phyloP scores from a whole-genome alignment of 2,329 filamentous ascomycete species.

The Helotiales sp. region DNA sequence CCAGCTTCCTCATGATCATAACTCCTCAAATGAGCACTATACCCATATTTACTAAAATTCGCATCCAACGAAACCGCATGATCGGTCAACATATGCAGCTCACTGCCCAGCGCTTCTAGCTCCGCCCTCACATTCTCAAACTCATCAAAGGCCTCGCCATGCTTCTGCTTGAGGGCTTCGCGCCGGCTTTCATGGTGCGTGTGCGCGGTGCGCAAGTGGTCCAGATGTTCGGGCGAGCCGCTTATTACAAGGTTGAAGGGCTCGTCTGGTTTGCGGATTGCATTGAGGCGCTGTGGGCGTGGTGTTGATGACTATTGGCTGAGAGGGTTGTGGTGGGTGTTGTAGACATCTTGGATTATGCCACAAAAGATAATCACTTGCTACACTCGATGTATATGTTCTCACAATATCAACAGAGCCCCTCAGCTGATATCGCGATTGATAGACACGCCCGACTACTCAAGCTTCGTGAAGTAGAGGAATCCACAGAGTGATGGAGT shows the following conservation, averaged over 20 bases:
- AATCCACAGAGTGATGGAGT: neutral
- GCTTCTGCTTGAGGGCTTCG: conserved; percentile 52
- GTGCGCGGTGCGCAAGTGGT: conserved; percentile 56
- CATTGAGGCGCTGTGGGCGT: conserved; percentile 48
- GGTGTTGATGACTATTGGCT: conserved; percentile 20
- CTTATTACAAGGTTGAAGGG: conserved; percentile 62
- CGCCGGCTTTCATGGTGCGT: conserved; percentile 57
- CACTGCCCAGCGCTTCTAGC: conserved; percentile 55
- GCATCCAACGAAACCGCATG: conserved; percentile 61
- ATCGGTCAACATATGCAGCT: conserved; percentile 56
- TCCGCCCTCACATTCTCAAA: conserved; percentile 61
- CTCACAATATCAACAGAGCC: neutral
- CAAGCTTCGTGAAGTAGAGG: neutral
- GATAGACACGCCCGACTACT: neutral
- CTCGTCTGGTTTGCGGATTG: conserved; percentile 39
- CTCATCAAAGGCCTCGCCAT: conserved; percentile 58
- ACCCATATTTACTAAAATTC: conserved; percentile 68
- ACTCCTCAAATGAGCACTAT: conserved; percentile 60
- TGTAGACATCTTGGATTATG: conserved; percentile 28
- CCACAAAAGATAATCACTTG: neutral
- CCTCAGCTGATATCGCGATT: conserved; percentile 2
- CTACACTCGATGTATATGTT: neutral
- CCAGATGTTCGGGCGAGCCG: conserved; percentile 54
- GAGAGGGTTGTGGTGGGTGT: conserved; percentile 24
- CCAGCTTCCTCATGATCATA: conserved; percentile 44